Base-by-base conservation (phyloP, 2,329 filamentous ascomycete species). In the Pestalotiopsis fici region DNA sequence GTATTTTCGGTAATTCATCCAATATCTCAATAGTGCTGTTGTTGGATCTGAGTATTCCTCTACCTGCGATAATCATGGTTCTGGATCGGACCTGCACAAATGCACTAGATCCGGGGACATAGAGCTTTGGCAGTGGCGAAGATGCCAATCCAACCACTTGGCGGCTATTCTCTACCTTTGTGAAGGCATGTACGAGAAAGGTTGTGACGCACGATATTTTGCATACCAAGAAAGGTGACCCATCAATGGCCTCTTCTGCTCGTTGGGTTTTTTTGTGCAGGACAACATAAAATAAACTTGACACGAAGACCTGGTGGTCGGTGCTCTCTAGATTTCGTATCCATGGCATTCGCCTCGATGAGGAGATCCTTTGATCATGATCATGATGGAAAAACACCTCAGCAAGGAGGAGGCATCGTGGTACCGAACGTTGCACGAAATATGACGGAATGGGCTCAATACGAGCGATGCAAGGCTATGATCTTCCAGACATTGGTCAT, bases 391-490 rank as follows among this genome's bases (percentile, higher is more conserved):
- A 35, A 35, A 35, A 35, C 31, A 35, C 31, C 31, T 35, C 31
- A 35, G 31, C 31, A 35, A 35, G 31, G 31, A 35, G 31, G 43
- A 50, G 21, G 43, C 43, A 50, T 50, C 43, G 43, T 50, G 43
- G 43, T 50, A 50, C 43, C 43, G n/a, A 57, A 57, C 57, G n/a
- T 31, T 60, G 57, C 57, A 31, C 57, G 31, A 60, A 35, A 31
- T 27, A 31, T 60, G 57, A 60, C 27, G n/a, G n/a, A 37, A 31
- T 21, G 25, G 27, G 31, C 31, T 37, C 57, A 31, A 39, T 25
- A 35, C 15, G 31, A 57, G 50, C 27, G 35, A 57, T 35, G 63
- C 50, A 57, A 57, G 57, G 57, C 68, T 69, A 57, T 43, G 25
- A 56, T 43, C 50, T 15, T 18, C 13, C 31, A 31, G n/a, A 37